These are phyloP conservation scores for Termitomyces sp. DNA, from an alignment of 1,284 basidiomycete species.

Conservation along the genomic window DNA sequence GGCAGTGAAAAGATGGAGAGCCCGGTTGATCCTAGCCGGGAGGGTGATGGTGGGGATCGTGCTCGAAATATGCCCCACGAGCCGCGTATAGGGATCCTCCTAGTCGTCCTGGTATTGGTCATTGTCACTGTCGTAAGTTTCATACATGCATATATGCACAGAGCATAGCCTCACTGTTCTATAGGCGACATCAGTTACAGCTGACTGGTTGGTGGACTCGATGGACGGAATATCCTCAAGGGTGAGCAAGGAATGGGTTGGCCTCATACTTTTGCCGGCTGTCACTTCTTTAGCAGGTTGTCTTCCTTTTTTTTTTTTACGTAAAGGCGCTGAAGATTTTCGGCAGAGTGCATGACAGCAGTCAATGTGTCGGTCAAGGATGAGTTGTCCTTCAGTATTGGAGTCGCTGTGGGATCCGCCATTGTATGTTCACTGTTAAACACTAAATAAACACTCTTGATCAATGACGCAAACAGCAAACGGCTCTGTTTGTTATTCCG, in stretches of 20 bases:
- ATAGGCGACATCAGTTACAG: slow-evolving; percentile 54
- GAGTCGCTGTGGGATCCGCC: slow-evolving; percentile 85
- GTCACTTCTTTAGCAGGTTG: slow-evolving; percentile 75
- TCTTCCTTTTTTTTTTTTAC: slow-evolving; percentile 10
- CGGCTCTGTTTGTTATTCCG: slow-evolving; percentile 81
- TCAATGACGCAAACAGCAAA: slow-evolving; percentile 53
- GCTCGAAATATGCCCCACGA: slow-evolving; percentile 15
- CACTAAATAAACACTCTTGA: background rate
- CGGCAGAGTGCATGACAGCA: slow-evolving; percentile 63
- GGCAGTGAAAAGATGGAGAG: slow-evolving; percentile 1
- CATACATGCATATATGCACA: background rate
- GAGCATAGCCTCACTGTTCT: background rate
- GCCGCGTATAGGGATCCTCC: slow-evolving; percentile 57
- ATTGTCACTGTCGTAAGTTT: slow-evolving; percentile 61
- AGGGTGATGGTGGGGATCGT: background rate
- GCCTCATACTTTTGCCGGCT: slow-evolving; percentile 81
- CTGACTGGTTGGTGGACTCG: slow-evolving; percentile 79
- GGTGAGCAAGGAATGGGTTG: slow-evolving; percentile 76
- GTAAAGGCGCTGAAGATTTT: background rate
- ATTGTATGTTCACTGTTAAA: slow-evolving; percentile 51
- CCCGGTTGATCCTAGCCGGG: background rate
- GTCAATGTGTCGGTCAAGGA: slow-evolving; percentile 81
- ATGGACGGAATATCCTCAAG: slow-evolving; percentile 61
- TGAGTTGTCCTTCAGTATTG: slow-evolving; percentile 67
- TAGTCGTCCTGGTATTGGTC: slow-evolving; percentile 54